phyloP scores from a whole-genome alignment of 176 grass and related monocot species.

The Olyra latifolia region DNA sequence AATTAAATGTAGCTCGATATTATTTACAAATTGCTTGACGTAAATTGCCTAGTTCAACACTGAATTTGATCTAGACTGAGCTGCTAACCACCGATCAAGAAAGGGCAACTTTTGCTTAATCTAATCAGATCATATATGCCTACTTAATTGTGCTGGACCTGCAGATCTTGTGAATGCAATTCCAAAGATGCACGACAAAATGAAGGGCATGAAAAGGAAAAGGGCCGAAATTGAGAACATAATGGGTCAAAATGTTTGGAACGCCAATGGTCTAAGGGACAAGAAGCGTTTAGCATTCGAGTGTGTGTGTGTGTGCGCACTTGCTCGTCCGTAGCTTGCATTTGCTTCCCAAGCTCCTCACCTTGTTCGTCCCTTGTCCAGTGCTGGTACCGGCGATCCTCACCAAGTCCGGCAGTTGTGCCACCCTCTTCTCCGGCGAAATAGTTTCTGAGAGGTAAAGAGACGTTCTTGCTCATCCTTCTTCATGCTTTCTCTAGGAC shows the following conservation, averaged over 20 bases:
- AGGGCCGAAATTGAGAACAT: not conserved
- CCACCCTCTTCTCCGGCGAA: too few species aligned
- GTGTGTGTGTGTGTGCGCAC: too few species aligned
- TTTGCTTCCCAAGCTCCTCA: too few species aligned
- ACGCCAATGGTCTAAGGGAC: not conserved
- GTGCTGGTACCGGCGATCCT: too few species aligned
- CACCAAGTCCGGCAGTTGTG: too few species aligned
- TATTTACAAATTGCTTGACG: too few species aligned
- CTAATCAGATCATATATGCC: not conserved
- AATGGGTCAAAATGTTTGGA: conserved; percentile 7
- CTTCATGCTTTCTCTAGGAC: too few species aligned
- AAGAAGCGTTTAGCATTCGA: conserved; percentile 15
- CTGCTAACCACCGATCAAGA: not conserved
- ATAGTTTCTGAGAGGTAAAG: too few species aligned
- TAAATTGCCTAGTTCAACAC: not conserved
- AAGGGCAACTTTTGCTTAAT: not conserved
- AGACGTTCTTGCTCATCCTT: too few species aligned
- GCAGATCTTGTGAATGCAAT: conserved; percentile 40
- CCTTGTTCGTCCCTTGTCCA: too few species aligned
- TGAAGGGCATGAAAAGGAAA: conserved; percentile 36
- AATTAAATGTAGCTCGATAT: not conserved
- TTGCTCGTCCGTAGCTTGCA: too few species aligned
- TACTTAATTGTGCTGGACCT: conserved; percentile 15
- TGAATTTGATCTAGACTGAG: conserved; percentile 3
- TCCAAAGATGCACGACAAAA: conserved; percentile 35